Evolutionary conservation across 2,329 filamentous ascomycete genomes (phyloP), one percentile per base, ranked within the genome.

Genomic region (Aspergillus sp.): DNA sequence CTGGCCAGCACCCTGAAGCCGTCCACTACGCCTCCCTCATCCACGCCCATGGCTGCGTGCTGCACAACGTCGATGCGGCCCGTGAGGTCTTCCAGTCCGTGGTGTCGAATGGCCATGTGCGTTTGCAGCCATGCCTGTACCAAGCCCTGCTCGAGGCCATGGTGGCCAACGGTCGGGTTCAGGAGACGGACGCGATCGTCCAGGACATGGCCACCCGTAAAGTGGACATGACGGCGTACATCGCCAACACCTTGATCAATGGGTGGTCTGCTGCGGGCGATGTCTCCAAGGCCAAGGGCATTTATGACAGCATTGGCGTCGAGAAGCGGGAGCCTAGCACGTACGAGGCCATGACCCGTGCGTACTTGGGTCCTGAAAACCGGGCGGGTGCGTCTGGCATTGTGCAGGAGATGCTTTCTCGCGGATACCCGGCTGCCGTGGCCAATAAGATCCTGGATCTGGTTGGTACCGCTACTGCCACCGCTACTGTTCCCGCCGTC

Each of bases 271-370:
- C 84, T 9, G 86, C 86, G 65, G 85, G 85, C 69, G 79, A 94
- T 53, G 86, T 97, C 40, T 70, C 73, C 50, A 90, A 88, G 68
- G 87, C 89, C 12, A 81, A 83, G 61, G 72, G 78, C 27, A 82
- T 96, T 51, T 98, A 94, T 64, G 78, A 86, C 49, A 76, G 79
- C n/a, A 83, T 98, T 3, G 80, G 83, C 6, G 78, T 81, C 29
- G 79, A 82, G 46, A 89, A 84, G 71, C 83, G 93, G 48, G 93
- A 98, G 73, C 93, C 93, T 3, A 96, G 89, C 74, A 98, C 93
- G 4, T 98, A 98, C 67, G 93, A 98, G 72, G 90, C 91, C 36
- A 98, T 98, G 93, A 95, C 90, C 4, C 80, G 93, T 41, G 93
- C 93, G 1, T 96, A 85, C 70, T 80, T 98, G 46, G 82, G 88